phyloP scores from a whole-genome alignment of 164 flowering plant species.

The Malania oleifera region DNA sequence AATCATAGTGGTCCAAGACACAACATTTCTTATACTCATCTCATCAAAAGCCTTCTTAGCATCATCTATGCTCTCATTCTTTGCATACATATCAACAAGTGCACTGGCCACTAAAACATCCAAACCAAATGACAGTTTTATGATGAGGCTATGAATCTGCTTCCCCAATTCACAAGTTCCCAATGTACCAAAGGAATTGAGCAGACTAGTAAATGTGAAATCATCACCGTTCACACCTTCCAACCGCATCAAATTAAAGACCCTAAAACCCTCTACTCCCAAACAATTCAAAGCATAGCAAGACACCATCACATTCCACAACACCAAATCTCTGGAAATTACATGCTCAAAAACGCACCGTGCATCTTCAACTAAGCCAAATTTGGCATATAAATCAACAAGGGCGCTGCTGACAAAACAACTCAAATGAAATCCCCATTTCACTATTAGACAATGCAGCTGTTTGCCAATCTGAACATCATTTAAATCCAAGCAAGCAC shows the following conservation, averaged over 20 bases:
- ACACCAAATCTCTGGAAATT: constrained; percentile 39
- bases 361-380: constrained; percentile 41
- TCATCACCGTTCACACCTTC: constrained; percentile 42
- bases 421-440: constrained; percentile 31
- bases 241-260: constrained; percentile 38
- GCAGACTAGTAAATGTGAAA: constrained; percentile 48
- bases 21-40: constrained; percentile 39
- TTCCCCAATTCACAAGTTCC: constrained; percentile 31
- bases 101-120: constrained; percentile 53
- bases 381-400: constrained; percentile 50
- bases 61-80: constrained; percentile 33
- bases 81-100: constrained; percentile 61
- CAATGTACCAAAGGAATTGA: constrained; percentile 30
- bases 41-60: constrained; percentile 52
- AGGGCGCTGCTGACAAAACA: constrained; percentile 40
- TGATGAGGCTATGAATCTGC: constrained; percentile 46
- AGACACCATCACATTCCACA: constrained; percentile 68
- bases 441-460: constrained; percentile 42
- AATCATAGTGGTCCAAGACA: constrained; percentile 66
- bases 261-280: constrained; percentile 30
- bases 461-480: constrained; percentile 35
- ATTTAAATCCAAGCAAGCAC: constrained; percentile 23
- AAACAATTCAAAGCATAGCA: constrained; percentile 42
- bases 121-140: constrained; percentile 31
- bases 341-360: constrained; percentile 38